phyloP scores from a whole-genome alignment of 768 basidiomycete species.

The Xerocomellus chrysenteron region DNA sequence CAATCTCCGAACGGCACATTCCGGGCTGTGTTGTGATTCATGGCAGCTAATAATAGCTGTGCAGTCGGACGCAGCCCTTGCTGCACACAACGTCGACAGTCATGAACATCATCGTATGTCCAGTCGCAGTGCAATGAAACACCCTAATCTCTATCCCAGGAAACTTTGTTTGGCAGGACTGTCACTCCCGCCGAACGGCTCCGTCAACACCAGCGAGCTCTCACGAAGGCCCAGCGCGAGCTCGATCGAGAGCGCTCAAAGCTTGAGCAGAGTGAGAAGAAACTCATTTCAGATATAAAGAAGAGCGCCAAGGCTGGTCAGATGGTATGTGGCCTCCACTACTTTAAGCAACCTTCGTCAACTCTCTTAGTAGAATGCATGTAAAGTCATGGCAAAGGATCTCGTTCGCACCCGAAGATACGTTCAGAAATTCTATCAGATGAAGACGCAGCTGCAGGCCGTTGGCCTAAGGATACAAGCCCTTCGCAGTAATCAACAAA shows the following conservation, averaged over 20 bases:
- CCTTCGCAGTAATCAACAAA: conserved; percentile 94
- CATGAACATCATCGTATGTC: conserved; percentile 77
- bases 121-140: not conserved
- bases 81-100: conserved; percentile 23
- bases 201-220: conserved; percentile 92
- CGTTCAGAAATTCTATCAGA: conserved; percentile 97
- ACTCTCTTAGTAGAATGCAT: conserved; percentile 71
- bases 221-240: conserved; percentile 96
- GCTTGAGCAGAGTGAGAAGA: conserved; percentile 96
- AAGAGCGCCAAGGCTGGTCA: conserved; percentile 94
- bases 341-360: conserved; percentile 12
- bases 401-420: conserved; percentile 94
- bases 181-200: conserved; percentile 96
- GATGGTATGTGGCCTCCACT: conserved; percentile 54
- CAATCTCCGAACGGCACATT: conserved; percentile 15
- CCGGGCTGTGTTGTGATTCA: conserved; percentile 4
- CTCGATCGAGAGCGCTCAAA: conserved; percentile 94
- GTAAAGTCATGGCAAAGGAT: conserved; percentile 99
- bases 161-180: conserved; percentile 91
- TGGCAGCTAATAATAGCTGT: not conserved
- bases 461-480: conserved; percentile 95
- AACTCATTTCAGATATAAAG: conserved; percentile 93
- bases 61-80: conserved; percentile 6
- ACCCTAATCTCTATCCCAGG: conserved; percentile 48
- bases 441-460: conserved; percentile 97